Evolutionary conservation across 2,329 filamentous ascomycete genomes (phyloP).

Genomic region (Neurospora sp.): DNA sequence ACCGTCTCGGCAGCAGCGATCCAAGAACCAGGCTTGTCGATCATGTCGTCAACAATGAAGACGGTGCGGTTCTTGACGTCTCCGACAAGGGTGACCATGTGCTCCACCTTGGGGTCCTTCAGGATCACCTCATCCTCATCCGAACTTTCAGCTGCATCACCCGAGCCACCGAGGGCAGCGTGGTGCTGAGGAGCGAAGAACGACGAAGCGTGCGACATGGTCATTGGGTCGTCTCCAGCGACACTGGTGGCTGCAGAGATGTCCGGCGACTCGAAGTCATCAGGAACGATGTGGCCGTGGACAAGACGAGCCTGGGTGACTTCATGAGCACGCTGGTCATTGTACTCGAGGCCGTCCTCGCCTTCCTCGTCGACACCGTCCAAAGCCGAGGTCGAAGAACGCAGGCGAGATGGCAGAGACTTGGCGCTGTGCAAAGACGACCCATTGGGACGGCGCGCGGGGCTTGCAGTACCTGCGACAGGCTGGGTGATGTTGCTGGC

Average conservation of each 20-base stretch:
- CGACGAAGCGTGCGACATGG: conserved; percentile 67
- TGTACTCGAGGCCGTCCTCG: conserved; percentile 44
- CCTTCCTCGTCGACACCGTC: conserved; percentile 30
- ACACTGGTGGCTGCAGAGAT: conserved; percentile 59
- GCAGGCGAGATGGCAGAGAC: conserved; percentile 9
- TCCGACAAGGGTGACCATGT: conserved; percentile 95
- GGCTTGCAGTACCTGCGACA: conserved; percentile 35
- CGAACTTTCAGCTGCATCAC: conserved; percentile 70
- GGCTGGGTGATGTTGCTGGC: conserved; percentile 15
- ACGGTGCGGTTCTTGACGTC: conserved; percentile 83
- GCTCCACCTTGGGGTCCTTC: conserved; percentile 71
- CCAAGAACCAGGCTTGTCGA: conserved; percentile 94
- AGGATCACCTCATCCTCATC: conserved; percentile 93
- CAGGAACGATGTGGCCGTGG: conserved; percentile 91
- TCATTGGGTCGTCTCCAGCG: conserved; percentile 73
- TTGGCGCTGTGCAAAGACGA: conserved; percentile 21
- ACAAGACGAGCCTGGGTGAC: conserved; percentile 87
- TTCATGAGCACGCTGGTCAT: conserved; percentile 74
- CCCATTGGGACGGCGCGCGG: conserved; percentile 25
- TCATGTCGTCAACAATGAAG: conserved; percentile 97
- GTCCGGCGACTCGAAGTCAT: conserved; percentile 75
- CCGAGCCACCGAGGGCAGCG: conserved; percentile 65
- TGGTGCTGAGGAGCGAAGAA: conserved; percentile 63
- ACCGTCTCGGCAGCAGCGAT: conserved; percentile 95
- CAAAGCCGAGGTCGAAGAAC: conserved; percentile 16